phyloP scores from a whole-genome alignment of 2,329 filamentous ascomycete species.

The Claviceps africana region DNA sequence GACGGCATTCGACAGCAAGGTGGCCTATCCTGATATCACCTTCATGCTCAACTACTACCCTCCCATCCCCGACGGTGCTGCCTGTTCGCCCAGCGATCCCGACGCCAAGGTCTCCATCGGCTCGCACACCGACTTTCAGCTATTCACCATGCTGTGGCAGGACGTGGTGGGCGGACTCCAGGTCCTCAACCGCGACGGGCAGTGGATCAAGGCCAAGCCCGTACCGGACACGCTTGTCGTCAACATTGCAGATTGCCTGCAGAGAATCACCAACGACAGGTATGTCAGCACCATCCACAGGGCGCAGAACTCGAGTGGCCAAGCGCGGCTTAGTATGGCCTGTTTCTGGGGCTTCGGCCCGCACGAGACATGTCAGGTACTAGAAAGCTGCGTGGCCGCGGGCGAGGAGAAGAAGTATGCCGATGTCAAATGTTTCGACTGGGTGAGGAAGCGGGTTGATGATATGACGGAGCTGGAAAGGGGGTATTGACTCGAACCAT shows the following conservation, averaged over 20 bases:
- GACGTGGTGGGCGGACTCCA: conserved; percentile 28
- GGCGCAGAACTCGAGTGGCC: conserved; percentile 26
- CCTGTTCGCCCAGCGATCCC: not conserved
- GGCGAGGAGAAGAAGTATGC: conserved; percentile 23
- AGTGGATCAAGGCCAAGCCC: conserved; percentile 29
- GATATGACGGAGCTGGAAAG: conserved; percentile 15
- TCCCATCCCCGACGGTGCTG: conserved; percentile 7
- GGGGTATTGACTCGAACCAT: not conserved
- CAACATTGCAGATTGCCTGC: conserved; percentile 37
- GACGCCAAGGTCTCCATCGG: conserved; percentile 25
- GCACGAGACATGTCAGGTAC: conserved; percentile 26
- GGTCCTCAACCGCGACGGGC: conserved; percentile 23
- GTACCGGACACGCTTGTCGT: conserved; percentile 31
- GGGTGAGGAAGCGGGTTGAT: conserved; percentile 20
- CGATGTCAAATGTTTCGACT: conserved; percentile 25
- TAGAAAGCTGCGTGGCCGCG: conserved; percentile 22
- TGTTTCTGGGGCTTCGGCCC: conserved; percentile 32
- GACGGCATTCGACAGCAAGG: conserved; percentile 39
- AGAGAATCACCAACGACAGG: conserved; percentile 34
- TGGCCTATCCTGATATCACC: conserved; percentile 34
- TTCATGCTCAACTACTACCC: conserved; percentile 28
- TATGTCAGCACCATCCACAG: conserved; percentile 36
- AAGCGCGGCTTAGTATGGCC: conserved; percentile 29
- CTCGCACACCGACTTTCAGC: conserved; percentile 39
- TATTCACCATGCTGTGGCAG: conserved; percentile 35